Evolutionary conservation across 2,329 filamentous ascomycete species (phyloP), one percentile per base, ranked within the genome.

Genomic region (Gnomoniopsis sp.): DNA sequence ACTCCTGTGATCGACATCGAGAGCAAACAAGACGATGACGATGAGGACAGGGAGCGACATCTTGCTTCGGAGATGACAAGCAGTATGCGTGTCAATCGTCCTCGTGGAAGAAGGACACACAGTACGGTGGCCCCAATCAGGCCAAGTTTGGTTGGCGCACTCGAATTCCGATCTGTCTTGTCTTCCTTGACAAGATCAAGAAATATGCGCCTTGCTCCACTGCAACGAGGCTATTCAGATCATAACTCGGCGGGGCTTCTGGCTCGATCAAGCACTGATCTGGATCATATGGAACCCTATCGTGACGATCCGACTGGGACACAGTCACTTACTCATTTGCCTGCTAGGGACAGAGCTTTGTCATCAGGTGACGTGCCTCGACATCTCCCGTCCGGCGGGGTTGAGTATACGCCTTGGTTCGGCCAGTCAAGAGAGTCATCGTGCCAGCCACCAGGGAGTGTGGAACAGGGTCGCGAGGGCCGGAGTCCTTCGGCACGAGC

Each of bases 91-190:
- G 81, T 98, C 30, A 87, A 86, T 64, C 85, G 91, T 22, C 85
- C 90, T 1, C 77, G 78, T 34, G 80, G 85, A 49, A 81, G 81
- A 48, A 83, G 86, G 63, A 85, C 88, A 64, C 88, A 88, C 64
- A 91, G 89, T 0, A 81, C 91, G 2, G 83, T 93, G 61, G 93
- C 88, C 7, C 89, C 92, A 0, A 97, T 99, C 62, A 84, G 95
- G 47, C 93, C 95, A 1, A 98, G 95, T 77, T 77, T 99, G 49
- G 88, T 99, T 3, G 95, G 95, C 47, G 95, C 91, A 10, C 79
- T 99, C 58, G 95, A 99, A 73, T 99, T 99, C 67, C 85, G 93
- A 66, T 93, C 93, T 2, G 88, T 96, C 3, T 77, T 99, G 49
- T 88, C 90, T n/a, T 92, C 92, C 2, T 75, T 99, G 58, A 88